Base-by-base conservation (phyloP, 2,329 filamentous ascomycete genomes). In the Aureobasidium namibiae region DNA sequence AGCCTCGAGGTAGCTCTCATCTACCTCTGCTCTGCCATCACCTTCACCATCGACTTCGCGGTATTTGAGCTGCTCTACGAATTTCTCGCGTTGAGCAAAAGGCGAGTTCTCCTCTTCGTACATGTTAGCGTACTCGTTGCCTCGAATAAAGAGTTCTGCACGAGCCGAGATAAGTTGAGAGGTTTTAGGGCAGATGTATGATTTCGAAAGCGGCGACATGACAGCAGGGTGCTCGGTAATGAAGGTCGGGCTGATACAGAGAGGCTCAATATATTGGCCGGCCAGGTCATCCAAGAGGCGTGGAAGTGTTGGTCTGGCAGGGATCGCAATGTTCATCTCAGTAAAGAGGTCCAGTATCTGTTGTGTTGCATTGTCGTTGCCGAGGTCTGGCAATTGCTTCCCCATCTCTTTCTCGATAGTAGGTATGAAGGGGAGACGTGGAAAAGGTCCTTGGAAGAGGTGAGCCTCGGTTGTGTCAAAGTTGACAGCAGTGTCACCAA, bases 101-200 rank as follows among this genome's bases (percentile, higher is more conserved):
- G 94, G 94, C 54, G 90, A 89, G 72, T 99, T 99, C 72, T 99
- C 94, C 74, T 99, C 94, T 72, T 99, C 94, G 72, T 99, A 99
- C 77, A 92, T 95, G 73, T 99, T 99, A 62, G 92, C 90, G 33
- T 96, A 80, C 70, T 99, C 94, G 58, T 84, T 83, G 41, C 87
- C 85, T 52, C 83, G 73, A 54, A 72, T 69, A 65, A 72, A 73
- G 45, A 73, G 69, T 46, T 73, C 71, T 11, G 69, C 70, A 31
- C 71, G 69, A 11, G 70, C 69, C 29, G 71, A 67, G 56, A 73
- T 63, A 34, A 57, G 62, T 70, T 96, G 92, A 14, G 80, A 78
- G 0, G 86, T 77, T 9, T 69, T 72, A 0, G 84, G 81, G 70
- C 91, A 90, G 21, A 79, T 67, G 74, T 90, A 95, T 56, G 89